Percentiles rank a stretch among this genome's conserved stretches.
Evolutionary conservation across 805 yeast genomes (phyloP).

Genomic region (Lipomyces mesembrius): DNA sequence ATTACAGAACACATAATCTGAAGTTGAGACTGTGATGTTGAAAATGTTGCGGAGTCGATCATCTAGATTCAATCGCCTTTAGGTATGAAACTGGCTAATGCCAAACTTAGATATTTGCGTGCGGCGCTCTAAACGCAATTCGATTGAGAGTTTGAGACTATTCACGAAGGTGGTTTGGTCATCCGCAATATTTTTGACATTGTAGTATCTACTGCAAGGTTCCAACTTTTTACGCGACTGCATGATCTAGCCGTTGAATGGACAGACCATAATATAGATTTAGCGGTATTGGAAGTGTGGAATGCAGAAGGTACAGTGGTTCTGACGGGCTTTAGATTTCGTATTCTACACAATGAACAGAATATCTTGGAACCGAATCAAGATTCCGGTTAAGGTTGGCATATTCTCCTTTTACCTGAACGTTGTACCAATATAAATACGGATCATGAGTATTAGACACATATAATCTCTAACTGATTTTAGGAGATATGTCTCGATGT

Average conservation of each 20-base stretch:
- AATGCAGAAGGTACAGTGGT: too few relatives aligned
- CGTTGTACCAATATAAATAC: not conserved
- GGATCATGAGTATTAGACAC: not conserved
- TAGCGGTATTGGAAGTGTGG: conserved; percentile 1
- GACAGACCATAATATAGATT: not conserved
- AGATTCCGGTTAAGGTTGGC: conserved; percentile 18
- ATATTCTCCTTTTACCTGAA: not conserved
- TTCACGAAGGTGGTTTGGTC: too few relatives aligned
- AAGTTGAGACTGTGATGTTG: too few relatives aligned
- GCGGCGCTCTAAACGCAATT: too few relatives aligned
- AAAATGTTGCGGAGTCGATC: too few relatives aligned
- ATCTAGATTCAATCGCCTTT: too few relatives aligned
- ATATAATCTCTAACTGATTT: not conserved
- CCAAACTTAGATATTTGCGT: too few relatives aligned
- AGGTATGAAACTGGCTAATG: too few relatives aligned
- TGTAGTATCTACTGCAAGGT: too few relatives aligned
- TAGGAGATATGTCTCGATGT: conserved; percentile 63
- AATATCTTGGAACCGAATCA: conserved; percentile 12
- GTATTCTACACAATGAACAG: not conserved
- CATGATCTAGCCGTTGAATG: not conserved
- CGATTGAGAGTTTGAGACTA: too few relatives aligned
- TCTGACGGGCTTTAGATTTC: not conserved
- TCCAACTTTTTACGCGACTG: too few relatives aligned
- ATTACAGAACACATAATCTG: not conserved
- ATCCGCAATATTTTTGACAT: too few relatives aligned